Percentiles rank a stretch among this genome's conserved stretches.
These are phyloP conservation scores for Capsicum rhomboideum DNA, from an alignment of 257 asterid species.

Conservation along the genomic window DNA sequence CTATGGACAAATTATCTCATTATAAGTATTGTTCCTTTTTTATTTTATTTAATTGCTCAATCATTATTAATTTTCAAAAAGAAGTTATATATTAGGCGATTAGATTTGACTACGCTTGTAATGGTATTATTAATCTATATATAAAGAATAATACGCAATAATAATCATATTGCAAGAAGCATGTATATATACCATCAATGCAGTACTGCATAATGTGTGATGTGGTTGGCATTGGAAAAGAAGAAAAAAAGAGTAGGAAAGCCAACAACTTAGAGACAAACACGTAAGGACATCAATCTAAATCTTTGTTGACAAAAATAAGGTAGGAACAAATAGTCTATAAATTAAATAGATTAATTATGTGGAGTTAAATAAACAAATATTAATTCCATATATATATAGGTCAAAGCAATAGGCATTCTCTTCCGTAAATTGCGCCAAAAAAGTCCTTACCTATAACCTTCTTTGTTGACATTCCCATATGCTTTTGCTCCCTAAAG, in stretches of 20 bases:
- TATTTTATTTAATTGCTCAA: not conserved
- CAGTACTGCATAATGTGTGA: not conserved
- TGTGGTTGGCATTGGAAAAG: not conserved
- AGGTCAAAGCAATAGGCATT: not conserved
- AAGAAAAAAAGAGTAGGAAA: not conserved
- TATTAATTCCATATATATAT: not conserved
- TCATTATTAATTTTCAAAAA: not conserved
- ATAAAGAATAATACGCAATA: not conserved
- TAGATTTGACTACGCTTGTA: not conserved
- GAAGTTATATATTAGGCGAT: not conserved
- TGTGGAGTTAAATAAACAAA: not conserved
- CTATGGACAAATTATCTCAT: not conserved
- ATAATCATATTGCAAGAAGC: not conserved
- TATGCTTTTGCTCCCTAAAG: not conserved
- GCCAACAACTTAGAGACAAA: slow-evolving; percentile 9
- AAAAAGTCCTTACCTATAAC: not conserved
- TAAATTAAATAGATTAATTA: not conserved
- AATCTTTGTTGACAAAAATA: not conserved
- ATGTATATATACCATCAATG: not conserved
- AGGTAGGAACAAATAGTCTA: not conserved
- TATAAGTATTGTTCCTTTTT: not conserved
- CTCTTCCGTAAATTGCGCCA: slow-evolving; percentile 38
- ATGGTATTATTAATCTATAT: not conserved
- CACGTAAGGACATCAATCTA: not conserved
- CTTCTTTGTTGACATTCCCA: slow-evolving; percentile 4